phyloP scores from a whole-genome alignment of 805 yeast species.

The Zygoascus biomembranicola region DNA sequence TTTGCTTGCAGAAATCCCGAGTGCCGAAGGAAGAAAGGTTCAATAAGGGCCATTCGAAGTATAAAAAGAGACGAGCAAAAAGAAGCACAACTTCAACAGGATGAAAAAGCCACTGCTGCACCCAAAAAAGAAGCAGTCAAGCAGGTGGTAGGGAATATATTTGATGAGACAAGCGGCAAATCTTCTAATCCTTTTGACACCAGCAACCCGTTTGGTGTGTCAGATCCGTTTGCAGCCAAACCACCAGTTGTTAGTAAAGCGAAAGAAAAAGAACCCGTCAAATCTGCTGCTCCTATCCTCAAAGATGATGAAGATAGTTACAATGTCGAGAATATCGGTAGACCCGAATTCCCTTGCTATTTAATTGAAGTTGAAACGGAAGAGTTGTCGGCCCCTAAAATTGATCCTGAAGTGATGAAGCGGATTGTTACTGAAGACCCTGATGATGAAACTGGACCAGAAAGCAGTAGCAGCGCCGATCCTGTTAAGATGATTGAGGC shows the following conservation, averaged over 20 bases:
- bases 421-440: slow-evolving; percentile 32
- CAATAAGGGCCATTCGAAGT: slow-evolving; percentile 71
- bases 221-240: slow-evolving; percentile 15
- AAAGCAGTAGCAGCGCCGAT: slow-evolving; percentile 9
- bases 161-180: neutral
- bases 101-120: slow-evolving; percentile 4
- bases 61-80: slow-evolving; percentile 50
- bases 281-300: slow-evolving; percentile 3
- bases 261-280: neutral
- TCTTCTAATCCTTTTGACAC: neutral
- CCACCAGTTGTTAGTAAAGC: neutral
- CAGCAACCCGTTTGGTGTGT: slow-evolving; percentile 12
- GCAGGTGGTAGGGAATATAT: slow-evolving; percentile 6
- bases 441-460: slow-evolving; percentile 13
- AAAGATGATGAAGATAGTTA: slow-evolving; percentile 16
- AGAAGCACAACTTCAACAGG: slow-evolving; percentile 29
- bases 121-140: slow-evolving; percentile 2
- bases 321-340: neutral
- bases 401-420: slow-evolving; percentile 40
- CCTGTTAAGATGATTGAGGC: slow-evolving; percentile 10
- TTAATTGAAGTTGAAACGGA: slow-evolving; percentile 70
- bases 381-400: slow-evolving; percentile 38
- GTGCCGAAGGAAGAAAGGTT: slow-evolving; percentile 65
- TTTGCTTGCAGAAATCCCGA: slow-evolving; percentile 58
- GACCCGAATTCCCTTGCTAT: slow-evolving; percentile 20